Conservation (phyloP, 2,329 filamentous ascomycete species). For the Incumbomyces lentus region DNA sequence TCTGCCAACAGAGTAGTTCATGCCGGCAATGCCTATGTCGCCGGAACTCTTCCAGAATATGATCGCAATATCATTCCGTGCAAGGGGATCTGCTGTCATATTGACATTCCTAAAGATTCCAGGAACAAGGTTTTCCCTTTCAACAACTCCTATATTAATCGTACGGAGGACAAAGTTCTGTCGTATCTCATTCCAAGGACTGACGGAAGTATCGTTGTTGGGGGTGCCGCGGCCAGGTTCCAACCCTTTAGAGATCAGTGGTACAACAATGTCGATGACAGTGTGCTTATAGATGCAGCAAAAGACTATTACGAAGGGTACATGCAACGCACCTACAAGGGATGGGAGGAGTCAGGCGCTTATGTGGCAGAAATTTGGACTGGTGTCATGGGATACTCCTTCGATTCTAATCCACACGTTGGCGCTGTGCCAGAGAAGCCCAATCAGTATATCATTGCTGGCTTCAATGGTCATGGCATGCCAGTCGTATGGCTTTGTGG, state of each 20-base stretch:
- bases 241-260: slow-evolving; percentile 26
- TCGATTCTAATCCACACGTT: slow-evolving; percentile 42
- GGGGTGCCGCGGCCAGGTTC: slow-evolving; percentile 45
- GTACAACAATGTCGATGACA: slow-evolving; percentile 39
- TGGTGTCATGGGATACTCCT: slow-evolving; percentile 42
- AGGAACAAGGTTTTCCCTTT: slow-evolving; percentile 15
- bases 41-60: slow-evolving; percentile 59
- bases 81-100: slow-evolving; percentile 42
- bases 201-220: slow-evolving; percentile 47
- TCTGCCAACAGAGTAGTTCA: slow-evolving; percentile 56
- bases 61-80: slow-evolving; percentile 64
- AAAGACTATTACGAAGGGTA: slow-evolving; percentile 29
- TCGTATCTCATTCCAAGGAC: slow-evolving; percentile 51
- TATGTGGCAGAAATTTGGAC: slow-evolving; percentile 28
- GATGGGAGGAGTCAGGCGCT: slow-evolving; percentile 27
- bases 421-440: slow-evolving; percentile 36
- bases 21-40: slow-evolving; percentile 75
- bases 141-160: slow-evolving; percentile 22
- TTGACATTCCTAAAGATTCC: slow-evolving; percentile 21
- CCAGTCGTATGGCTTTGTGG: slow-evolving; percentile 43
- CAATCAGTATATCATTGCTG: slow-evolving; percentile 46
- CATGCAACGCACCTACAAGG: slow-evolving; percentile 28
- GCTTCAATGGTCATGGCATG: slow-evolving; percentile 59
- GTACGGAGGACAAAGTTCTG: slow-evolving; percentile 20
- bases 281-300: slow-evolving; percentile 36